phyloP scores from a whole-genome alignment of 179 eudicot genomes.

The Spergularia azorica region DNA sequence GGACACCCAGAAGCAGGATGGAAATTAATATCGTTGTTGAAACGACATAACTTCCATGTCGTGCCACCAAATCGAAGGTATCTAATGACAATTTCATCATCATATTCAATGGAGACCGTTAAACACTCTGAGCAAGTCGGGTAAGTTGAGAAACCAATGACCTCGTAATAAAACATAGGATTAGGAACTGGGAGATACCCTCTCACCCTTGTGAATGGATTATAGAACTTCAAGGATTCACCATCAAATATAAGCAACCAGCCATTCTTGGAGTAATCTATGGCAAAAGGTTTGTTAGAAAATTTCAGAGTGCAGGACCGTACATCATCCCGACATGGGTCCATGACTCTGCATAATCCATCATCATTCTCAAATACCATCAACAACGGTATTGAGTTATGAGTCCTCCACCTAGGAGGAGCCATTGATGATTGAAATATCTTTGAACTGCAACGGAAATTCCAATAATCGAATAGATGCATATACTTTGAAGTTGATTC shows the following conservation, averaged over 20 bases:
- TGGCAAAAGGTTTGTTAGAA: neutral
- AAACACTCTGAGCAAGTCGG: neutral
- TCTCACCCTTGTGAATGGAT: neutral
- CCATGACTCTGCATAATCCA: neutral
- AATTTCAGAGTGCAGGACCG: neutral
- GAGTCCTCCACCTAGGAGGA: neutral
- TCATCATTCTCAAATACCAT: neutral
- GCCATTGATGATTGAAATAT: neutral
- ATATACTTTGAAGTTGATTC: neutral
- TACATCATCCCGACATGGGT: constrained; percentile 5
- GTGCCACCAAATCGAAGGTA: neutral
- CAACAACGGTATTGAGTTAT: neutral
- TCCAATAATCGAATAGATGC: constrained; percentile 19
- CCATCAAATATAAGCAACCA: neutral
- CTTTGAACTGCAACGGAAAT: constrained; percentile 13
- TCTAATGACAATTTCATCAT: neutral
- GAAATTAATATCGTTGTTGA: neutral
- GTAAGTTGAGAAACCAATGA: constrained; percentile 14
- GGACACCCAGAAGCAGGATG: neutral
- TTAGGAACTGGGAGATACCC: neutral
- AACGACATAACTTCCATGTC: neutral
- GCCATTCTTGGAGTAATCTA: neutral
- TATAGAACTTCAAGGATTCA: neutral
- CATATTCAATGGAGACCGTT: neutral
- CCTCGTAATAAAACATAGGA: neutral